Base-by-base conservation (phyloP, 2,329 filamentous ascomycete species). In the Penicillium decumbens region DNA sequence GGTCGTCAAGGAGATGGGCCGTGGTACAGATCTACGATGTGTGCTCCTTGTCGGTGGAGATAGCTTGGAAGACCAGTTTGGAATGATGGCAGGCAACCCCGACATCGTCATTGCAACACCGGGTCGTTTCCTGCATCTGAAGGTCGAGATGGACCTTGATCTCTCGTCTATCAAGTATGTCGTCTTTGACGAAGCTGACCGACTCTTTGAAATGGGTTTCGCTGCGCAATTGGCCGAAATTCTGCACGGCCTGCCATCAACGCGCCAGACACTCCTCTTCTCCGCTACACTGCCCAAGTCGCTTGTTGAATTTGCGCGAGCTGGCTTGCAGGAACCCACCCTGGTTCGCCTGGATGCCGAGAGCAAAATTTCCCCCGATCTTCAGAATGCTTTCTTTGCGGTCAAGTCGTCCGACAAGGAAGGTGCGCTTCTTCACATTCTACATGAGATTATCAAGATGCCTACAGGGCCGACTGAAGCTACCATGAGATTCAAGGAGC, bases 171-270 rank as follows among this genome's bases (percentile, higher is more conserved):
- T 98, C 53, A 81, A 83, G 60, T 98, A 98, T 64, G 89, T 95
- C 23, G 93, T 98, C 7, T 98, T 98, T 57, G 93, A 98, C 67
- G 93, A 98, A 70, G 93, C 93, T 1, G 93, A 98, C 77, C 82
- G 93, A 46, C 77, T 98, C 18, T 98, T 98, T 70, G 93, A 98
- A 67, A 96, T 98, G 92, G 95, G 93, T 61, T 98, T 98, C 67
- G 90, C 91, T 4, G 84, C 88, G 3, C 93, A 98, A 65, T 76
- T 98, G 59, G 87, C 88, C 1, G 93, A 98, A 67, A 97, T 97
- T 76, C 75, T 98, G 44, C 84, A 95, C 65, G 88, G 90, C 0
- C 75, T 98, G 13, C 93, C 95, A 1, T 76, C 82, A 0, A 87
- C 85, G 23, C 81, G 95, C 50, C 93, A 98, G 67, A 98, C 91